A percentile compares a stretch with the other conserved stretches of the same genome.
These are phyloP conservation scores for Hymenoscyphus scutula DNA, from an alignment of 2,329 filamentous ascomycete species.

Conservation along the genomic window DNA sequence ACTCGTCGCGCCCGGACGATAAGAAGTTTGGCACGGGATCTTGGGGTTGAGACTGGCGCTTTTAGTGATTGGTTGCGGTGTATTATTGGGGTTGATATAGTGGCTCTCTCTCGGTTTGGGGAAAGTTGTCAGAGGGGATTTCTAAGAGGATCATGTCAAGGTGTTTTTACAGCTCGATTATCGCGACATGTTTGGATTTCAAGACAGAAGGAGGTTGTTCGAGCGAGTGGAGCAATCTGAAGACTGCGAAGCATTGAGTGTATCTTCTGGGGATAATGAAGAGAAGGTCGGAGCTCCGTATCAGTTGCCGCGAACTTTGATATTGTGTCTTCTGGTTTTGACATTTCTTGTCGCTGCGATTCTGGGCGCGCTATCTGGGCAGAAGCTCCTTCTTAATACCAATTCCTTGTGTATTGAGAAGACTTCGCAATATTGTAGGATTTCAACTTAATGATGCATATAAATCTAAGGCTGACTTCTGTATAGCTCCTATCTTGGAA, in stretches of 20 bases:
- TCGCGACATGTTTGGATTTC: neutral
- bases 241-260: neutral
- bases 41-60: neutral
- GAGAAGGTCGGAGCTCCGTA: neutral
- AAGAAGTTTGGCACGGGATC: neutral
- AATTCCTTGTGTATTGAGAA: neutral
- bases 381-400: neutral
- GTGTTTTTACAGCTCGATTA: neutral
- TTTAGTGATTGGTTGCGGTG: neutral
- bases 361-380: neutral
- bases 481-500: constrained; percentile 37
- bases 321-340: neutral
- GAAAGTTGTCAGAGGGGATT: neutral
- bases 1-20: neutral
- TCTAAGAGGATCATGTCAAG: neutral
- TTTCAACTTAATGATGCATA: neutral
- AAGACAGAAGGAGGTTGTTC: neutral
- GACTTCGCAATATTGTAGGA: neutral
- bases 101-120: neutral
- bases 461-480: neutral
- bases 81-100: neutral
- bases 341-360: constrained; percentile 3
- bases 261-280: neutral
- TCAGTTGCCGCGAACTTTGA: neutral
- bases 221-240: constrained; percentile 1